Evolutionary conservation across 2,329 filamentous ascomycete species (phyloP), one percentile per base, ranked within the genome.

Genomic region (Aspergillus sp.): DNA sequence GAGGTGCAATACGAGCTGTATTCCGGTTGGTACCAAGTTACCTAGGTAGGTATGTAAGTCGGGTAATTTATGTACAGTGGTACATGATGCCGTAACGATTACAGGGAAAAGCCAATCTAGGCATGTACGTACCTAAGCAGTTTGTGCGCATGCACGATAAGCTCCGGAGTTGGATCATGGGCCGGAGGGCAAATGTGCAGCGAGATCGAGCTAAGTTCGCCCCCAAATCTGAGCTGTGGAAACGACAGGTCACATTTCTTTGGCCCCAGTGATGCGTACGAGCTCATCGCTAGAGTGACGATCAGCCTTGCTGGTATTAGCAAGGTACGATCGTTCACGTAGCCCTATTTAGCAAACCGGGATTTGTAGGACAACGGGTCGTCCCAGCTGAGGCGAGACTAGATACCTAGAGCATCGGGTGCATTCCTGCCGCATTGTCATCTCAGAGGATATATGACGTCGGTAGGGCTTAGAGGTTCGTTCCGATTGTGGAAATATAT

Each of bases 171-270:
- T 49, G 36, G n/a, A 35, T 20, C 22, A 46, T 45, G 26, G 33
- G 47, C 30, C 30, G 35, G 35, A 38, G 35, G 14, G 35, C 16
- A 17, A 17, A 38, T 20, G 24, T 24, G 26, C 24, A 44, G 38
- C 33, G 46, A 49, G 46, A 45, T 44, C 22, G 40, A 22, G 44
- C n/a, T 32, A 32, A 26, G 19, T 20, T 32, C 35, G 35, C 19
- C 44, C 26, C n/a, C 40, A 42, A 46, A 46, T 42, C 46, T 17
- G 35, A 51, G 46, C 50, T 51, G 48, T 44, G 50, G 16, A 46
- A 41, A 38, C 47, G 53, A 58, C 24, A 45, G 43, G 45, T 60
- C 50, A 52, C 48, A 54, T 47, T 33, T 11, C 30, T 22, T 24
- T 49, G 36, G 36, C 43, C 26, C 36, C 17, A 45, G 14, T 19